Conservation (phyloP, 352 stramenopile genomes). For the Pythium grandisporangium region DNA sequence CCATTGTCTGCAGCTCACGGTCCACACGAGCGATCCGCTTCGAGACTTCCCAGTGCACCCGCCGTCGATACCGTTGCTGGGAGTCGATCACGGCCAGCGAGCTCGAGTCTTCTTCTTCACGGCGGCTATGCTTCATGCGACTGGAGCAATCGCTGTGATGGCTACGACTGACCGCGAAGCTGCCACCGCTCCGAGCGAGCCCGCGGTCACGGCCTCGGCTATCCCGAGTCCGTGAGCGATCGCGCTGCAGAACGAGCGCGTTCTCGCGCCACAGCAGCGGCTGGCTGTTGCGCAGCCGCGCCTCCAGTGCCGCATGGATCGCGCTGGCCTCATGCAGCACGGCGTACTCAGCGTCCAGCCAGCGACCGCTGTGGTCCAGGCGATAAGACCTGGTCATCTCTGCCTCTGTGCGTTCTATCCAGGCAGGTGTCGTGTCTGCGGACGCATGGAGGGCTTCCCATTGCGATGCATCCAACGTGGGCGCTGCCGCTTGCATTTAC, state of each 20-base stretch:
- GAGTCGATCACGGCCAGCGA: conserved; percentile 1
- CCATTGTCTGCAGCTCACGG: conserved; percentile 37
- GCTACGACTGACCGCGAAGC: no score
- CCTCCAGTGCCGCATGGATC: conserved; percentile 32
- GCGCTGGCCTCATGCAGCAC: conserved; percentile 42
- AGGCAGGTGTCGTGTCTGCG: no score
- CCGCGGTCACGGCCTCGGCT: no score
- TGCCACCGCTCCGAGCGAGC: no score
- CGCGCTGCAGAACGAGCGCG: conserved; percentile 32
- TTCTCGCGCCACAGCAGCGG: conserved; percentile 41
- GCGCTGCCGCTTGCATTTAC: no score
- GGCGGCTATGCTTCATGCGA: background rate
- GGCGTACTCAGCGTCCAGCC: conserved; percentile 40
- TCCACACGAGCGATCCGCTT: conserved; percentile 62
- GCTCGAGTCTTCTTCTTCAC: background rate
- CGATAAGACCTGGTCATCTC: conserved; percentile 1
- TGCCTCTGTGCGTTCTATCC: no score
- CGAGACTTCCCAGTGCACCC: conserved; percentile 64
- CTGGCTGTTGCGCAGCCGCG: conserved; percentile 31
- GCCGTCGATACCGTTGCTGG: conserved; percentile 16
- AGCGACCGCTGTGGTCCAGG: background rate
- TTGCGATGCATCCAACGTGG: no score
- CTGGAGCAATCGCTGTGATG: background rate
- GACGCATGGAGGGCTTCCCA: no score
- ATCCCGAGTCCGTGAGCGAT: no score